Evolutionary conservation across 2,329 filamentous ascomycete species (phyloP), one percentile per base, ranked within the genome.

Genomic region (Exophiala oligosperma): DNA sequence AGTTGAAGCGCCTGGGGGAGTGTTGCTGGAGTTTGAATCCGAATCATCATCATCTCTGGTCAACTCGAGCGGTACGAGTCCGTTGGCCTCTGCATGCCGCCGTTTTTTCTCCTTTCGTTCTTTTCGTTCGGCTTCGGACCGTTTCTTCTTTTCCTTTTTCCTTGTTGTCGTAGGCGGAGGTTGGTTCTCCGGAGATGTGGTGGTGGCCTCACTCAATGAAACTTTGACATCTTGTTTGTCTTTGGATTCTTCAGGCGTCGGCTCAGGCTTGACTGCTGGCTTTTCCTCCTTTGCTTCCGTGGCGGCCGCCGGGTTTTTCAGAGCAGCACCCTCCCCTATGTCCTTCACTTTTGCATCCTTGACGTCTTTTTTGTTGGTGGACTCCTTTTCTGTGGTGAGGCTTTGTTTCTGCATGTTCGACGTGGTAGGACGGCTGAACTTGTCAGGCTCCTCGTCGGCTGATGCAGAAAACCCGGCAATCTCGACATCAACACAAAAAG

Each of bases 401-500:
- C 58, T 63, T 54, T 62, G 46, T 66, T 71, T 57, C 64, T 67
- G 55, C 23, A 49, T 23, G 40, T 12, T 50, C 17, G 55, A 50
- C 17, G 51, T 47, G 2, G 54, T 62, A 54, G 62, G 72, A 24
- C 68, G 66, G 62, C 70, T 76, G 55, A 68, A 68, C 52, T 72
- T 74, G n/a, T 80, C 75, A 14, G 77, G 75, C 8, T 81, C 73
- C 14, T 79, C 79, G 2, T 94, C 90, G 12, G 79, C 75, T 66
- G 95, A 94, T 66, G 85, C 87, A 24, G 92, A 91, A 69, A 91
- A 86, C 0, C 92, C 91, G 2, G 93, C 93, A 69, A 99, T 96
- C 73, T 99, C 94, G 3, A 99, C 92, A 69, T 99, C 94, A 2
- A 99, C 94, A 67, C 91, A 96, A 70, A 99, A 99, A 0, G 93